Evolutionary conservation across 495 filamentous ascomycete genomes (phyloP), one percentile per base, ranked within the genome.

Genomic region (Annulohypoxylon stygium): DNA sequence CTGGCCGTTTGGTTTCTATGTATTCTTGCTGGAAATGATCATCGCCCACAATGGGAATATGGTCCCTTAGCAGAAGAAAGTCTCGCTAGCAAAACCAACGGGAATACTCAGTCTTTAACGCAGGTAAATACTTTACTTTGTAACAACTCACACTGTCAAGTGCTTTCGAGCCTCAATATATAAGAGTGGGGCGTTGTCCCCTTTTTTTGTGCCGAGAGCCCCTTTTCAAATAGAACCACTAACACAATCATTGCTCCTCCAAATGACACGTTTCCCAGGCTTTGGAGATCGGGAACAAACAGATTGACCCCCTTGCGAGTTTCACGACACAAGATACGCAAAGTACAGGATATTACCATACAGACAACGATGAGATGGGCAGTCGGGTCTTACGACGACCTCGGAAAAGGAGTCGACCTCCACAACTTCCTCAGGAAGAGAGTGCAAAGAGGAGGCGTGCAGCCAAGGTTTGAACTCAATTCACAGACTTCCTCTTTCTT

Each of bases 1-100:
- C 10, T 50, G 47, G 47, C 47, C 25, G 6, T 50, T 16, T 50
- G 47, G 47, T 50, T 50, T 11, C 20, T 50, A 9, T 50, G 47
- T 50, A 50, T 50, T 50, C 47, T 50, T 23, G 47, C 47, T 23
- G 47, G 47, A 11, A 23, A 50, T 10, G 47, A 50, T 20, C 47
- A 50, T 16, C 47, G 47, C 5, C 47, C 47, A 25, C 18, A 23
- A 50, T 50, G 47, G 47, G 10, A 25, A 18, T 50, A 50, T 10
- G 14, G 20, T 50, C 12, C 18, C 9, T 11, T 50, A n/a, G 47
- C 18, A 11, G 9, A 50, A 10, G 47, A 50, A 10, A 50, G 2
- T 9, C 47, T 50, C 9, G 20, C 18, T 8, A 9, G 7, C 18
- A 50, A 50, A 11, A 20, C 7, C 47, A 0, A 50, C 5, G 43